Evolutionary conservation across 169 alveolate species (phyloP).

Genomic region (Toxoplasma gondii): DNA sequence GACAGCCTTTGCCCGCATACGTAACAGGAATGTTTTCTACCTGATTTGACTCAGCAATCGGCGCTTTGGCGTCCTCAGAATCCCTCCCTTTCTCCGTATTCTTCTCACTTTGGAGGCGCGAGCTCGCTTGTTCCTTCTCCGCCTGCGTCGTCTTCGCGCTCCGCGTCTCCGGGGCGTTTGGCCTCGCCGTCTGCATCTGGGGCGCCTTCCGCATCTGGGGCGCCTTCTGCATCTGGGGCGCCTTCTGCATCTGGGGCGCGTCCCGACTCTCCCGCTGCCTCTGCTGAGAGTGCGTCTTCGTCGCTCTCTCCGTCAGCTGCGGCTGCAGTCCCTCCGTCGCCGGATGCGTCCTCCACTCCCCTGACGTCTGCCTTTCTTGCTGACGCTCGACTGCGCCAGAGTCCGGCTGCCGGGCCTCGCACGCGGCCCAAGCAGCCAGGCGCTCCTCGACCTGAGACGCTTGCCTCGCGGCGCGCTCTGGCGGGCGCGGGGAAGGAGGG

Average conservation of each 20-base stretch:
- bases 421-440: neutral
- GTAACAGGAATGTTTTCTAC: neutral
- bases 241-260: neutral
- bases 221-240: conserved; percentile 8
- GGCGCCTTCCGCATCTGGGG: neutral
- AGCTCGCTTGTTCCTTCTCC: neutral
- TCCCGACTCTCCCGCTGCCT: neutral
- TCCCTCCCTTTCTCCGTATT: neutral
- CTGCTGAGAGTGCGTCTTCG: neutral
- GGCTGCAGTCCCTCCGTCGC: neutral
- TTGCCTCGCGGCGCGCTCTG: neutral
- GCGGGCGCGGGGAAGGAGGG: neutral
- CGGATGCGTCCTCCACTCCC: neutral
- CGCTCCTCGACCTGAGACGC: neutral
- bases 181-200: neutral
- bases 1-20: too few relatives aligned
- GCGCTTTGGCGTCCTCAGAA: conserved; percentile 9
- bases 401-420: neutral
- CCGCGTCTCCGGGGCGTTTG: neutral
- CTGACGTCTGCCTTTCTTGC: neutral
- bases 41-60: neutral
- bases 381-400: neutral
- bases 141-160: neutral
- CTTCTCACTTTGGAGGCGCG: neutral
- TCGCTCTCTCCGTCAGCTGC: neutral